phyloP scores from a whole-genome alignment of 2,329 filamentous ascomycete species.

The Akanthomyces dipterigenus region DNA sequence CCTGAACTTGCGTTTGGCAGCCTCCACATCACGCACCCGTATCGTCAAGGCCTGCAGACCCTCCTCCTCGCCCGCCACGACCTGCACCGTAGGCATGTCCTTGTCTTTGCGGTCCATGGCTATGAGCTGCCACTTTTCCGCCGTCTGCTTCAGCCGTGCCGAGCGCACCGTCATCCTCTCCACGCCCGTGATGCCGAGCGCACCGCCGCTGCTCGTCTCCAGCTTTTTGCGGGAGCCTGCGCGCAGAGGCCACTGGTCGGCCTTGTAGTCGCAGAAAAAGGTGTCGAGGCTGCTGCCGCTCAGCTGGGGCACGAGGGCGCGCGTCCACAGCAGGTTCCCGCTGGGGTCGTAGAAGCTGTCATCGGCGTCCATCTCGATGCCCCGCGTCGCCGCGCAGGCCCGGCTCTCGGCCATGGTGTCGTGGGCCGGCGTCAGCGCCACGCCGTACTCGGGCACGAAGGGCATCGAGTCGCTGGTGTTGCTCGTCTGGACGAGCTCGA shows the following conservation, averaged over 20 bases:
- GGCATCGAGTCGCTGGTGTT: background rate
- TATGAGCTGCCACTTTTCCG: background rate
- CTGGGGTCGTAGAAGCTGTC: background rate
- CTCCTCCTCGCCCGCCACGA: constrained; percentile 1
- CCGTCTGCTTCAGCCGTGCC: background rate
- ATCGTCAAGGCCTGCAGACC: background rate
- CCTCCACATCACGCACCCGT: background rate
- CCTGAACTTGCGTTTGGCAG: background rate
- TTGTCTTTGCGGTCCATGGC: background rate
- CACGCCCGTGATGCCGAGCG: background rate
- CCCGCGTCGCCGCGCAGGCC: background rate
- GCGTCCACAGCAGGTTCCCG: background rate
- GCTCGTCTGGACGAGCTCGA: constrained; percentile 4
- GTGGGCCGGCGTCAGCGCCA: background rate
- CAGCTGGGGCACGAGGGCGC: background rate
- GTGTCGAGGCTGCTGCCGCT: background rate
- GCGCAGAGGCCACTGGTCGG: constrained; percentile 2
- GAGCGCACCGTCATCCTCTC: background rate
- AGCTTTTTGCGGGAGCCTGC: background rate
- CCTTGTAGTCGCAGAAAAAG: constrained; percentile 1
- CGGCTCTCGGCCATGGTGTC: background rate
- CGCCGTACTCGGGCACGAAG: background rate
- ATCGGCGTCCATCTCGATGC: constrained; percentile 5
- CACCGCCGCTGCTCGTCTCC: background rate
- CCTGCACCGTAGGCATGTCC: constrained; percentile 2